Conservation (phyloP, 2,329 filamentous ascomycete species). For the Colletotrichum sp. region DNA sequence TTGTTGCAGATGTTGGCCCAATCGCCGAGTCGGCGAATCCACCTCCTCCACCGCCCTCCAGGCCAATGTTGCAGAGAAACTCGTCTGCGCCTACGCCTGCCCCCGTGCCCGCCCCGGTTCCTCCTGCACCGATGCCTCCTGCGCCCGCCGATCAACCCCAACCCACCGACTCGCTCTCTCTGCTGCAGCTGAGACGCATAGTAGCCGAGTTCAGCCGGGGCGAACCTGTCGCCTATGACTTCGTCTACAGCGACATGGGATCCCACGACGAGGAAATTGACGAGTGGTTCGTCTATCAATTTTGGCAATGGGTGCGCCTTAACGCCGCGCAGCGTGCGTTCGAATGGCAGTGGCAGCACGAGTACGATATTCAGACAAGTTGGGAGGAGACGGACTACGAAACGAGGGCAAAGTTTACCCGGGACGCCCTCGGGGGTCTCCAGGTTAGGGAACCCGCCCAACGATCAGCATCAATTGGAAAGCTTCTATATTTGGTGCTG, state of each 20-base stretch:
- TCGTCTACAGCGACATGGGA: constrained; percentile 76
- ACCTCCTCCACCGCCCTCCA: constrained; percentile 36
- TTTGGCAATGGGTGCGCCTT: constrained; percentile 82
- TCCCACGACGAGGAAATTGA: constrained; percentile 87
- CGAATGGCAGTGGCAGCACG: constrained; percentile 73
- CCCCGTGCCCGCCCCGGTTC: constrained; percentile 20
- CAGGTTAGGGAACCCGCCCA: constrained; percentile 52
- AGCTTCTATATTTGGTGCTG: constrained; percentile 66
- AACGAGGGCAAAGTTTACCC: constrained; percentile 61
- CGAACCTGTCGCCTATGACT: constrained; percentile 82
- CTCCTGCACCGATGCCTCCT: constrained; percentile 24
- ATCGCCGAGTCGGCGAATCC: constrained; percentile 35
- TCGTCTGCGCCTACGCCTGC: constrained; percentile 27
- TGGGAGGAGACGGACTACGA: constrained; percentile 72
- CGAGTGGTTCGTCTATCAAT: constrained; percentile 96
- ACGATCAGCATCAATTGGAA: constrained; percentile 59
- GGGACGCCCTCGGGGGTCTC: constrained; percentile 51
- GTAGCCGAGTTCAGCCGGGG: constrained; percentile 75
- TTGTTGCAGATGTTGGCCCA: constrained; percentile 39
- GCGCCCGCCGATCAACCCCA: constrained; percentile 37
- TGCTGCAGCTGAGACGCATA: constrained; percentile 74
- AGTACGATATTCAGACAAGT: constrained; percentile 46
- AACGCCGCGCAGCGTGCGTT: constrained; percentile 79
- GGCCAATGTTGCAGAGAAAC: constrained; percentile 26
- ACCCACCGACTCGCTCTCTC: constrained; percentile 72